Percentiles rank a stretch among this genome's conserved stretches.
Conservation (phyloP, 2,329 filamentous ascomycete species). For the Pyrenophora graminea region DNA sequence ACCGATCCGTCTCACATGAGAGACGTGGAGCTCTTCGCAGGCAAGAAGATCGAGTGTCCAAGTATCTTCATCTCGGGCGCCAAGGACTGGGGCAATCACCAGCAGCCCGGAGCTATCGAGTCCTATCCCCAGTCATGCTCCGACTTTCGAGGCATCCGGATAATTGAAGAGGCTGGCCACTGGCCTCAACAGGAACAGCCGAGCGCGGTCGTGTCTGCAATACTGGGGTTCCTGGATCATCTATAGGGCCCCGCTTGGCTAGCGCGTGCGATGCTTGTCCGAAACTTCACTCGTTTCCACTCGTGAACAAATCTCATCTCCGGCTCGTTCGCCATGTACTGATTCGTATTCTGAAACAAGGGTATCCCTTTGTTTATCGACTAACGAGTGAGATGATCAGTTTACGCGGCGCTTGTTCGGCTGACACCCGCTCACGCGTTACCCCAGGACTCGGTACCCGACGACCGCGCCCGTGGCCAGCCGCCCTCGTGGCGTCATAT, state of each 20-base stretch:
- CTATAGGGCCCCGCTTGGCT: constrained; percentile 11
- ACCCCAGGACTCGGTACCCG: too few species aligned
- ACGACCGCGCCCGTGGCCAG: too few species aligned
- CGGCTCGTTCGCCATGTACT: too few species aligned
- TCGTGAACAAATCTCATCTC: background rate
- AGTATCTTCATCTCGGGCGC: constrained; percentile 65
- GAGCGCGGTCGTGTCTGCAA: constrained; percentile 55
- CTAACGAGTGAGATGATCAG: too few species aligned
- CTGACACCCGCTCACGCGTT: too few species aligned
- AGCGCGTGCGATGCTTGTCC: background rate
- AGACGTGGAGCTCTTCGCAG: constrained; percentile 64
- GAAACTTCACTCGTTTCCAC: background rate
- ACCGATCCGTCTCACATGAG: constrained; percentile 55
- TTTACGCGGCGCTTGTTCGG: too few species aligned
- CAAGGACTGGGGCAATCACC: constrained; percentile 70
- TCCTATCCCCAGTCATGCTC: constrained; percentile 58
- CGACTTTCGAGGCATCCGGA: constrained; percentile 57
- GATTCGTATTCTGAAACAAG: too few species aligned
- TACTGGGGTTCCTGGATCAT: constrained; percentile 50
- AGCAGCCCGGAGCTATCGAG: constrained; percentile 67
- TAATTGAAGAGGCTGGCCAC: constrained; percentile 67
- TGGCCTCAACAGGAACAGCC: constrained; percentile 72
- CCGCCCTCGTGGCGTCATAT: too few species aligned
- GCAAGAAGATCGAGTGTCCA: constrained; percentile 64
- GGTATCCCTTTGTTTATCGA: too few species aligned